Evolutionary conservation across 176 grass and related monocot genomes (phyloP).

Genomic region (Aechmea fasciata): DNA sequence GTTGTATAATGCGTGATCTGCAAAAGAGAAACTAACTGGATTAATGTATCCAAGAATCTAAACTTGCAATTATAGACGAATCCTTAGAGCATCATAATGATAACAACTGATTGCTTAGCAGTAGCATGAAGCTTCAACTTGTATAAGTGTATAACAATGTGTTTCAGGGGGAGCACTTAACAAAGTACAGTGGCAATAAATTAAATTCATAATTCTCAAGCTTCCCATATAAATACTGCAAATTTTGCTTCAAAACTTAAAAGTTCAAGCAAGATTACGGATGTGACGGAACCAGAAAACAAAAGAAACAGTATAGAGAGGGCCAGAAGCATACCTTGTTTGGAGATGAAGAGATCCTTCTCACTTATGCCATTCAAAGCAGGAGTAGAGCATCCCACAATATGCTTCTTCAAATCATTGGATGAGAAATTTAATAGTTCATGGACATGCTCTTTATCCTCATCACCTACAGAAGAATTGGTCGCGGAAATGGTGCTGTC

Average conservation of each 20-base stretch:
- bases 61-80: neutral
- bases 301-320: neutral
- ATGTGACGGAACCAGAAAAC: neutral
- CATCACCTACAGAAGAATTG: constrained; percentile 1
- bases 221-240: neutral
- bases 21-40: neutral
- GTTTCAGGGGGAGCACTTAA: neutral
- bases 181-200: too few relatives aligned
- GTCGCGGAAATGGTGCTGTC: neutral
- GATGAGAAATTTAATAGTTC: neutral
- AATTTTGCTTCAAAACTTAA: neutral
- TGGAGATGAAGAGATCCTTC: neutral
- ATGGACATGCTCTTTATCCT: constrained; percentile 10
- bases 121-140: neutral
- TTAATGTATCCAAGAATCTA: neutral
- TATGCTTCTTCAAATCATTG: constrained; percentile 3
- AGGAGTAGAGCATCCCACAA: neutral
- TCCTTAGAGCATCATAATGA: neutral
- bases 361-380: neutral
- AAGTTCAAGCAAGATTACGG: neutral
- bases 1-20: neutral
- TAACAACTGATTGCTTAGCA: too few relatives aligned
- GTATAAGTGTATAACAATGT: neutral
- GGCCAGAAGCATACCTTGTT: constrained; percentile 1
- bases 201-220: too few relatives aligned